Evolutionary conservation across 805 yeast species (phyloP).

Genomic region (Myxozyma lipomycoides): DNA sequence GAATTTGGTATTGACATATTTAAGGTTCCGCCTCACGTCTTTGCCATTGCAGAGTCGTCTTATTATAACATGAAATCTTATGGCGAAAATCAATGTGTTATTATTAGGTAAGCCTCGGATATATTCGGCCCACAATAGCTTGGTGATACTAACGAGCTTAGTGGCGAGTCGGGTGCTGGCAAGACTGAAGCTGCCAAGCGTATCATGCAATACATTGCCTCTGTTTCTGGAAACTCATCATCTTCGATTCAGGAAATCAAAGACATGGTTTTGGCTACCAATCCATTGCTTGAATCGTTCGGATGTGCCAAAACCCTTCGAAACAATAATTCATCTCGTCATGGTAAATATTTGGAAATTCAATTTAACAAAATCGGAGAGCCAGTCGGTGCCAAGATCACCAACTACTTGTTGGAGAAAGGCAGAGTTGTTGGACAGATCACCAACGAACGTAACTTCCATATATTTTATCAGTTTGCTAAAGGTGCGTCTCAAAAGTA

Average conservation of each 20-base stretch:
- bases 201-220: conserved; percentile 85
- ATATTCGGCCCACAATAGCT: not conserved
- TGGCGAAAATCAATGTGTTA: conserved; percentile 93
- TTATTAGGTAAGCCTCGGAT: conserved; percentile 46
- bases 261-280: conserved; percentile 97
- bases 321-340: conserved; percentile 85
- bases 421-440: conserved; percentile 97
- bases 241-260: conserved; percentile 79
- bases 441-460: conserved; percentile 89
- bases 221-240: conserved; percentile 65
- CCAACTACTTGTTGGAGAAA: conserved; percentile 89
- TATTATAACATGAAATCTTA: conserved; percentile 92
- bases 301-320: conserved; percentile 92
- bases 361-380: conserved; percentile 75
- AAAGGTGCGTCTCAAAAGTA: conserved; percentile 83
- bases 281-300: conserved; percentile 83
- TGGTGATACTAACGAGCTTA: conserved; percentile 48
- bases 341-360: conserved; percentile 90
- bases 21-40: conserved; percentile 83
- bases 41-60: conserved; percentile 96
- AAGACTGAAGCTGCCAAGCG: conserved; percentile 96
- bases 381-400: conserved; percentile 93
- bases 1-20: not conserved
- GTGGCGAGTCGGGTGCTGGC: conserved; percentile 99
- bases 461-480: conserved; percentile 92